Percentiles rank a stretch among this genome's conserved stretches.
phyloP scores from a whole-genome alignment of 2,329 filamentous ascomycete genomes.

The Paecilomyces formosus region DNA sequence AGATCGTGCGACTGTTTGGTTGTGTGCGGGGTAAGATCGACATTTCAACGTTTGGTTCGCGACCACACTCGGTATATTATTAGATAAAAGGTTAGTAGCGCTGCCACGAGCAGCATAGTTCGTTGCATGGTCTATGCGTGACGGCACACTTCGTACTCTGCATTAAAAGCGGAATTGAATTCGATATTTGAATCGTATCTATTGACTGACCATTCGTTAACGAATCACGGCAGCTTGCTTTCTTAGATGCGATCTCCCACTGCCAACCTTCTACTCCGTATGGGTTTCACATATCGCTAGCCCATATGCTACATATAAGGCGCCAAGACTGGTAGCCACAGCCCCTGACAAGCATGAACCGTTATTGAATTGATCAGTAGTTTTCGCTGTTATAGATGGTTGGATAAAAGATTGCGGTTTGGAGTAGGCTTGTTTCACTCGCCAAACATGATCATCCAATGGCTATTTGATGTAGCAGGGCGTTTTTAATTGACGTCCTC shows the following conservation, averaged over 20 bases:
- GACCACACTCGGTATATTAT: background rate
- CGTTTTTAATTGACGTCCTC: background rate
- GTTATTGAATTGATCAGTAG: background rate
- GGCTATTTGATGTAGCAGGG: background rate
- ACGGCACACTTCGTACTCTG: background rate
- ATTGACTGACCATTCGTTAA: background rate
- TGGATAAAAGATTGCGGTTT: background rate
- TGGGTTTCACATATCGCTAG: background rate
- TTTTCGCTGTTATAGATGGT: background rate
- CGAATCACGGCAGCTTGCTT: background rate
- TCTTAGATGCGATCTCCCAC: background rate
- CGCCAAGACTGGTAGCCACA: background rate
- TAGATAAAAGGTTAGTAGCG: background rate
- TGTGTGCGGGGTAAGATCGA: background rate
- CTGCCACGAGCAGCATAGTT: background rate
- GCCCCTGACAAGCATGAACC: background rate
- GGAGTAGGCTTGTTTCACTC: background rate
- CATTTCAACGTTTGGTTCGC: background rate
- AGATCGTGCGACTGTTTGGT: background rate
- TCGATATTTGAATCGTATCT: background rate
- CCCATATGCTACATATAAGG: background rate
- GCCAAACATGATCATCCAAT: background rate
- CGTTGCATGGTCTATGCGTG: background rate
- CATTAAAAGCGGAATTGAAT: background rate
- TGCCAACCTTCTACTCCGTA: background rate